Base-by-base conservation (phyloP, 352 stramenopile species). In the Saprolegnia parasitica region DNA sequence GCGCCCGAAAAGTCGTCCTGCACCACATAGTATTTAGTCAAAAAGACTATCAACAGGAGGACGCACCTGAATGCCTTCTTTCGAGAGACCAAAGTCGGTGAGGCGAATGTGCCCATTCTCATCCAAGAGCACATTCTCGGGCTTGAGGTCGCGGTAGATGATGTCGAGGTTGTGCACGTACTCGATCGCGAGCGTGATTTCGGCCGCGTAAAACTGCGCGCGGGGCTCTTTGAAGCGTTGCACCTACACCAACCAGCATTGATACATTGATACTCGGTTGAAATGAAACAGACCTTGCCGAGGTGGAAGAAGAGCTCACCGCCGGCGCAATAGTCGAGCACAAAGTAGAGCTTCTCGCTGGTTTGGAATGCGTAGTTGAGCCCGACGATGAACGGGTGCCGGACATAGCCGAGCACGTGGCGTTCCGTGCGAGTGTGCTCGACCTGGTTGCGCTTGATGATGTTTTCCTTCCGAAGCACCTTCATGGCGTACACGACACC, bases 401-500 rank as follows among this genome's bases (percentile, higher is more conserved):
- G 90, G 47, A 99, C 93, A 74, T 98, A 98, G 29, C 93, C 96
- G 11, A 99, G 81, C 35, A 99, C 96, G 71, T 96, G 96, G 20
- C 96, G 85, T 84, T 99, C 97, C 24, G 96, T 99, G 73, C 95
- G 97, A n/a, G 96, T 99, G 80, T 99, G 97, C 78, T 99, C 96
- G 32, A 99, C 92, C 80, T 99, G 96, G 74, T 99, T 99, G 56
- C 96, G 86, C 74, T 98, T 98, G 75, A 99, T 98, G 70, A 99
- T 98, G 73, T 98, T 98, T 67, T 98, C 95, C 81, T 99, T 99
- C 56, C 91, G 86, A 58, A 99, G 79, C n/a, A 99, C 96, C 74
- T 99, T 99, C 83, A 99, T 97, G 4, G 97, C 97, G 79, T 98
- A 99, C 67, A 99, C 95, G 64, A 96, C 74, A 42, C 88, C 84